Percentiles rank a stretch among this genome's conserved stretches.
Evolutionary conservation across 352 stramenopile species (phyloP).

Genomic region (Phytophthora rubi): DNA sequence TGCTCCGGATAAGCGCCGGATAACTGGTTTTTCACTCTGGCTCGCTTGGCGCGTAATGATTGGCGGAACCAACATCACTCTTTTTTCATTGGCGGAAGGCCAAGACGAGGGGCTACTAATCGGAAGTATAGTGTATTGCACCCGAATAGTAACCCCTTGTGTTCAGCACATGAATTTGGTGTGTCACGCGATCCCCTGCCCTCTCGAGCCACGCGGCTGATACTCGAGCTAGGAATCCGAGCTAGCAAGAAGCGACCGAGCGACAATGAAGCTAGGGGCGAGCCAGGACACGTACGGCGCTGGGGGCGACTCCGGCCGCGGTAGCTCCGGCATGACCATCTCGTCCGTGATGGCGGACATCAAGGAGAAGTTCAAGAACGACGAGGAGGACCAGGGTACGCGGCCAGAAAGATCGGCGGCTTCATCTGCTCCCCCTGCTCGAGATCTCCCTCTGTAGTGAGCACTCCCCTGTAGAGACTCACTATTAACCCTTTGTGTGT

Average conservation of each 20-base stretch:
- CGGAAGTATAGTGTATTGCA: neutral
- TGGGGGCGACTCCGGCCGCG: slow-evolving; percentile 47
- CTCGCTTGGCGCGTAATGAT: slow-evolving; percentile 31
- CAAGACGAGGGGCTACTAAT: slow-evolving; percentile 9
- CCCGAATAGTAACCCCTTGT: neutral
- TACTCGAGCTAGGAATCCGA: slow-evolving; percentile 31
- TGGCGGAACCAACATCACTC: slow-evolving; percentile 24
- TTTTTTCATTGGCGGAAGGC: slow-evolving; percentile 23
- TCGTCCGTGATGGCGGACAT: slow-evolving; percentile 94
- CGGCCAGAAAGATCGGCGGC: slow-evolving; percentile 9
- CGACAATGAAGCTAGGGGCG: slow-evolving; percentile 66
- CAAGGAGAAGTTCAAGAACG: slow-evolving; percentile 99
- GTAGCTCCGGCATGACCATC: slow-evolving; percentile 52
- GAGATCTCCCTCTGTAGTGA: neutral
- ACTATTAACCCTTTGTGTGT: slow-evolving; percentile 5
- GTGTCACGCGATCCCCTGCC: slow-evolving; percentile 2
- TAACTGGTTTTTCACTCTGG: slow-evolving; percentile 22
- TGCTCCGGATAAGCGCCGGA: neutral
- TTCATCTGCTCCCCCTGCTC: neutral
- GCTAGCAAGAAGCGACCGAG: slow-evolving; percentile 28
- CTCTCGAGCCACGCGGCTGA: slow-evolving; percentile 36
- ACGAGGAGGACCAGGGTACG: slow-evolving; percentile 94
- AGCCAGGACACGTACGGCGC: slow-evolving; percentile 58
- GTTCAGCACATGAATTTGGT: neutral
- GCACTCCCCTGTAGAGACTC: neutral